These are phyloP conservation scores for Gloeopeniophorella convolvens DNA, from an alignment of 768 basidiomycete genomes.

Conservation along the genomic window DNA sequence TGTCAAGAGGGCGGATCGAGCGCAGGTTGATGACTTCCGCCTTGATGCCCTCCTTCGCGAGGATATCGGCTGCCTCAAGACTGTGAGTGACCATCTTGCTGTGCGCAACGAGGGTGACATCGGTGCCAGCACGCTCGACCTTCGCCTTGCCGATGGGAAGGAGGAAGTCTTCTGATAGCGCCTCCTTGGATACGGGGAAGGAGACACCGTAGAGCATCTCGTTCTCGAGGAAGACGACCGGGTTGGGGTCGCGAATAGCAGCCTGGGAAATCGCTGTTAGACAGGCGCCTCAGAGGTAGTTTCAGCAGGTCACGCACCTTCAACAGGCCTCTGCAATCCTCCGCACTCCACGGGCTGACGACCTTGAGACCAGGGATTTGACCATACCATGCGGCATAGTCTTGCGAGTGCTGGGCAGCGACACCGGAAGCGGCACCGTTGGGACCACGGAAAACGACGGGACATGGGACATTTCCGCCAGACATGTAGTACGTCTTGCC, in stretches of 20 bases:
- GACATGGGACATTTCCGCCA: constrained; percentile 96
- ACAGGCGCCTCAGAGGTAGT: not conserved
- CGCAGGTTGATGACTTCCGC: constrained; percentile 98
- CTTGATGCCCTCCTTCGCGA: constrained; percentile 95
- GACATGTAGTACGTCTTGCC: constrained; percentile 99
- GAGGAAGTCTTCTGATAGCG: constrained; percentile 91
- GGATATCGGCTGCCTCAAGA: constrained; percentile 86
- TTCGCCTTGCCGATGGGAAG: constrained; percentile 98
- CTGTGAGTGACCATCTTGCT: constrained; percentile 97
- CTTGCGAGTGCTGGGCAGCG: constrained; percentile 94
- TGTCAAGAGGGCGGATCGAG: constrained; percentile 93
- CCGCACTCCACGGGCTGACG: constrained; percentile 95
- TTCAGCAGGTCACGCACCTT: constrained; percentile 51
- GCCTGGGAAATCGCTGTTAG: constrained; percentile 39
- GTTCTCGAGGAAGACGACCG: constrained; percentile 98
- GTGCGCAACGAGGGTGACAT: constrained; percentile 95
- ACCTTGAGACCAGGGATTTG: constrained; percentile 95
- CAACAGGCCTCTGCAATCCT: constrained; percentile 97
- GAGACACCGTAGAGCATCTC: constrained; percentile 97
- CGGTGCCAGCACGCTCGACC: constrained; percentile 86
- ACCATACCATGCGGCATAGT: constrained; percentile 94
- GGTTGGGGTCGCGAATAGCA: constrained; percentile 97
- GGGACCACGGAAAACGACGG: constrained; percentile 98
- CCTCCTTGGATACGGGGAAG: constrained; percentile 94
- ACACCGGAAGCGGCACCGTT: constrained; percentile 99